These are phyloP conservation scores for Citrullus colocynthis DNA, from an alignment of 306 rosid genomes.

Conservation along the genomic window DNA sequence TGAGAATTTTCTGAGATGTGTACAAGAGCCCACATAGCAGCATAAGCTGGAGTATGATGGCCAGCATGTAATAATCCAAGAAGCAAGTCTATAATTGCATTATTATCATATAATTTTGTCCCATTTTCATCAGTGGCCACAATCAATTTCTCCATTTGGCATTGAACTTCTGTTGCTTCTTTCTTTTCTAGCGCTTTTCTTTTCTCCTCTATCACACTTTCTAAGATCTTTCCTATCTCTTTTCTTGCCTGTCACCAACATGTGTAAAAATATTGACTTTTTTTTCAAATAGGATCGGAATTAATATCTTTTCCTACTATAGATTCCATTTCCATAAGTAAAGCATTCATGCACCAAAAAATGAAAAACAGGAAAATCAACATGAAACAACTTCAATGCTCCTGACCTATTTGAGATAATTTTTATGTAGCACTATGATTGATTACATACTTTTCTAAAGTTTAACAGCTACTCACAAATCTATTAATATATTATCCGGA, in stretches of 20 bases:
- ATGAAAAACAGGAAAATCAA: too few species aligned
- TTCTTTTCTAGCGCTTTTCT: not conserved
- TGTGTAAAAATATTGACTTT: too few species aligned
- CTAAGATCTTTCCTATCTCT: not conserved
- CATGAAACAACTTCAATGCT: too few species aligned
- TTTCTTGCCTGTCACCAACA: not conserved
- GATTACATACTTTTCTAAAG: too few species aligned
- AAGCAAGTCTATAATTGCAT: constrained; percentile 3
- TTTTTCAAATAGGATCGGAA: too few species aligned
- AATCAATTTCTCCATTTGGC: constrained; percentile 9
- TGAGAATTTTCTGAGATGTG: not conserved
- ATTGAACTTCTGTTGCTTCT: not conserved
- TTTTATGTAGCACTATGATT: too few species aligned
- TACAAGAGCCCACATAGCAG: not conserved
- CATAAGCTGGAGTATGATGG: constrained; percentile 4
- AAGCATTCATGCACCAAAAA: too few species aligned
- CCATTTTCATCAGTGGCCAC: constrained; percentile 14
- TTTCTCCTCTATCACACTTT: not conserved
- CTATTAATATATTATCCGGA: too few species aligned
- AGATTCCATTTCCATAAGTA: not conserved
- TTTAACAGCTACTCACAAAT: too few species aligned
- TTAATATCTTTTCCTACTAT: too few species aligned
- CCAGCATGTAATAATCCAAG: constrained; percentile 11
- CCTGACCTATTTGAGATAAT: too few species aligned
- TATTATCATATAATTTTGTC: not conserved